phyloP scores from a whole-genome alignment of 2,329 filamentous ascomycete species.

The Cercospora sesami region DNA sequence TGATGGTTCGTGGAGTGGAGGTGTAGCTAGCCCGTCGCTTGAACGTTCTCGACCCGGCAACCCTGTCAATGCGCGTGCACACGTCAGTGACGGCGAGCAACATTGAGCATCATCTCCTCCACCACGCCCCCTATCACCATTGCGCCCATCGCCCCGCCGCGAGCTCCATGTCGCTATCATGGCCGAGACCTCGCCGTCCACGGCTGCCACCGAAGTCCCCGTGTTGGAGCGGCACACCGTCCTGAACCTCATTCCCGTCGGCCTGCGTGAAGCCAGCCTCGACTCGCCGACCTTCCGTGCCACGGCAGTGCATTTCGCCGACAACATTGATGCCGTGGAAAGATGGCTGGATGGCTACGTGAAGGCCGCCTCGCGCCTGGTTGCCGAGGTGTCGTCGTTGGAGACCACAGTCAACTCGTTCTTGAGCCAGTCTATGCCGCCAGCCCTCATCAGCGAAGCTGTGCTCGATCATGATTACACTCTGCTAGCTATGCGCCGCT shows the following conservation, averaged over 20 bases:
- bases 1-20: neutral
- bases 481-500: slow-evolving; percentile 77
- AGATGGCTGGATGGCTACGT: slow-evolving; percentile 81
- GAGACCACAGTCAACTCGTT: slow-evolving; percentile 79
- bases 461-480: slow-evolving; percentile 95
- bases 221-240: slow-evolving; percentile 15
- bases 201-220: slow-evolving; percentile 5
- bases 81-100: neutral
- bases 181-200: slow-evolving; percentile 16
- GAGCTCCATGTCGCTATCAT: slow-evolving; percentile 14
- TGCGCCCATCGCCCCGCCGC: neutral
- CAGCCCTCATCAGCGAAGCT: slow-evolving; percentile 72
- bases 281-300: slow-evolving; percentile 96
- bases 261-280: slow-evolving; percentile 89
- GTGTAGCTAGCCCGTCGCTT: neutral
- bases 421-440: slow-evolving; percentile 72
- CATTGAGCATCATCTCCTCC: neutral
- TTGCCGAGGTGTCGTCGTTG: slow-evolving; percentile 67
- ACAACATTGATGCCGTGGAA: slow-evolving; percentile 88
- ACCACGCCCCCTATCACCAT: neutral
- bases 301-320: slow-evolving; percentile 78
- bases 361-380: slow-evolving; percentile 62
- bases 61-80: neutral
- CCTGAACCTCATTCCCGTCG: slow-evolving; percentile 38
- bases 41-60: neutral